These are phyloP conservation scores for Hysterangium stoloniferum DNA, from an alignment of 768 basidiomycete genomes.

Conservation along the genomic window DNA sequence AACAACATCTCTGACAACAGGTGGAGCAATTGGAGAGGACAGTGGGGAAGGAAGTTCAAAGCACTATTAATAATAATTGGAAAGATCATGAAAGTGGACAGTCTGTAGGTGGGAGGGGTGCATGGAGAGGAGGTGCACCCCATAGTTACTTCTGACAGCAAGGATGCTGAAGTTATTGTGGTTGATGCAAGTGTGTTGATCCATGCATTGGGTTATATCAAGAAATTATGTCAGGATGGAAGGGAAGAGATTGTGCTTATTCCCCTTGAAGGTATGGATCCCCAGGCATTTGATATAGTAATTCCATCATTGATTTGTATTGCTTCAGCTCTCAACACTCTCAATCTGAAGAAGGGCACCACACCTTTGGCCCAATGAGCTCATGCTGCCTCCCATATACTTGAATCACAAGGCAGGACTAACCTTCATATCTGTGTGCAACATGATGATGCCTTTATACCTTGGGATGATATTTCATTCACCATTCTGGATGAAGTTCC, in stretches of 20 bases:
- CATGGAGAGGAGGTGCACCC: conserved; percentile 10
- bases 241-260: conserved; percentile 73
- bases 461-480: conserved; percentile 68
- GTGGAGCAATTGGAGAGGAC: conserved; percentile 83
- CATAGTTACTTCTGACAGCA: conserved; percentile 21
- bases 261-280: conserved; percentile 74
- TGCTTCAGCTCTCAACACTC: conserved; percentile 73
- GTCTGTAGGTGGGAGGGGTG: conserved; percentile 10
- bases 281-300: too few species aligned
- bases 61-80: conserved; percentile 6
- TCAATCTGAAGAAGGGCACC: conserved; percentile 89
- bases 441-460: conserved; percentile 73
- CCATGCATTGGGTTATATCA: conserved; percentile 68
- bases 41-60: conserved; percentile 26
- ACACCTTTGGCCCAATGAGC: conserved; percentile 73
- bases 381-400: conserved; percentile 77
- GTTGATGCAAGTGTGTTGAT: conserved; percentile 79
- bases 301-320: background rate
- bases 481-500: conserved; percentile 21
- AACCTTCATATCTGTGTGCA: conserved; percentile 79
- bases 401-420: conserved; percentile 80
- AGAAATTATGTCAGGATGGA: conserved; percentile 74
- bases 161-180: conserved; percentile 69
- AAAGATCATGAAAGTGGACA: conserved; percentile 1
- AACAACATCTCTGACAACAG: conserved; percentile 79